phyloP scores from a whole-genome alignment of 352 stramenopile genomes.

The Pythium aristosporum region DNA sequence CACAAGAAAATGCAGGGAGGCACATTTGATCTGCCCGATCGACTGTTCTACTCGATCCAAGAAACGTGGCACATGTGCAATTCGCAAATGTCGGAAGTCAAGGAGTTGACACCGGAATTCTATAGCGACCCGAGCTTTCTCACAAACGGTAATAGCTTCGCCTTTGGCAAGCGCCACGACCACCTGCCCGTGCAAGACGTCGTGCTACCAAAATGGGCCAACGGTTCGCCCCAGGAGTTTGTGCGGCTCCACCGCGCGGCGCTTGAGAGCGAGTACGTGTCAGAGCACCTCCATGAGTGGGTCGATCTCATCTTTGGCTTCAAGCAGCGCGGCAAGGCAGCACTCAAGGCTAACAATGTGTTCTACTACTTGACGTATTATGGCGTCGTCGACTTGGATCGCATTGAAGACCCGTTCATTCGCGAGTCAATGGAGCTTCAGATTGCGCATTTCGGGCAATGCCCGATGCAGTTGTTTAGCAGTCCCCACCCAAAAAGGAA shows the following conservation, averaged over 20 bases:
- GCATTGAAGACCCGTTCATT: constrained; percentile 93
- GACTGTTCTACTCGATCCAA: constrained; percentile 96
- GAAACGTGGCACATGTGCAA: constrained; percentile 98
- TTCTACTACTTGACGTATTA: constrained; percentile 95
- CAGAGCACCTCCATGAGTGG: constrained; percentile 96
- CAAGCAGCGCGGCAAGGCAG: constrained; percentile 95
- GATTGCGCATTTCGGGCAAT: constrained; percentile 99
- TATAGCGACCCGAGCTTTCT: constrained; percentile 95
- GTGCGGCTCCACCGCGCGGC: constrained; percentile 94
- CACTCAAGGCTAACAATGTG: constrained; percentile 95
- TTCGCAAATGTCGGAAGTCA: constrained; percentile 96
- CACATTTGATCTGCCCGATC: constrained; percentile 97
- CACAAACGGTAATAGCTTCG: constrained; percentile 95
- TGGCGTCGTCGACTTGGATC: constrained; percentile 95
- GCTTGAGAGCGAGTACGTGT: constrained; percentile 98
- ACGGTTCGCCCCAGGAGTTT: constrained; percentile 94
- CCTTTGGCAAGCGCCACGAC: constrained; percentile 91
- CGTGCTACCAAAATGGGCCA: constrained; percentile 96
- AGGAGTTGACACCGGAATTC: constrained; percentile 99
- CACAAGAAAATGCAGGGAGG: constrained; percentile 96
- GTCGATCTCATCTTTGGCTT: constrained; percentile 99
- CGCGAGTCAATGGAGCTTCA: constrained; percentile 95
- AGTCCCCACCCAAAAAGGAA: constrained; percentile 70
- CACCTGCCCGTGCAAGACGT: constrained; percentile 85
- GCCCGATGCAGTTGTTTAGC: constrained; percentile 94